phyloP scores from a whole-genome alignment of 257 asterid genomes.

The Capsicum pubescens region DNA sequence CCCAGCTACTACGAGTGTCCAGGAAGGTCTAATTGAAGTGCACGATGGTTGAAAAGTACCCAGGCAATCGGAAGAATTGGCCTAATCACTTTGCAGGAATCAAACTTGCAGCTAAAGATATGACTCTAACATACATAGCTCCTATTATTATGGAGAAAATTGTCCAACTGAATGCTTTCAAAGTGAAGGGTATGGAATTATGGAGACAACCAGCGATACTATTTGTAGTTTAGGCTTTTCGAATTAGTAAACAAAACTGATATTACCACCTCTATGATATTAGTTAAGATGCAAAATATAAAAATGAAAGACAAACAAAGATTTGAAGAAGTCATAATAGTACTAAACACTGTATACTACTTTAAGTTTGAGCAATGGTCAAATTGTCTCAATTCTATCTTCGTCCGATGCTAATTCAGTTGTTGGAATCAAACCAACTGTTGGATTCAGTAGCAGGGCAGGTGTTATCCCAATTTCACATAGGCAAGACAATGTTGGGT shows the following conservation, averaged over 20 bases:
- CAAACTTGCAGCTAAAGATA: too few relatives aligned
- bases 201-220: too few relatives aligned
- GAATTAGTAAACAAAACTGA: not conserved
- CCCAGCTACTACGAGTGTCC: too few relatives aligned
- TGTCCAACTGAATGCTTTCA: too few relatives aligned
- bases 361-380: not conserved
- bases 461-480: slow-evolving; percentile 71
- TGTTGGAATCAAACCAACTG: slow-evolving; percentile 75
- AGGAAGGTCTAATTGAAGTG: too few relatives aligned
- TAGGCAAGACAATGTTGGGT: slow-evolving; percentile 70
- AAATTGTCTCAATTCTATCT: slow-evolving; percentile 52
- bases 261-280: not conserved
- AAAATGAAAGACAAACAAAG: not conserved
- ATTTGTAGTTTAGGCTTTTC: too few relatives aligned
- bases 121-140: too few relatives aligned
- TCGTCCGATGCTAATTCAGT: slow-evolving; percentile 63
- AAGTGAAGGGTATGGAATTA: too few relatives aligned
- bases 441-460: slow-evolving; percentile 70
- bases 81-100: too few relatives aligned
- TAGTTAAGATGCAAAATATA: not conserved
- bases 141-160: too few relatives aligned
- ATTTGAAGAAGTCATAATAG: not conserved
- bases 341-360: not conserved
- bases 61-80: too few relatives aligned
- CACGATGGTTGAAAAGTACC: too few relatives aligned